Conservation (phyloP, 78 protist species). For the Dictyostelium brefeldianum region DNA sequence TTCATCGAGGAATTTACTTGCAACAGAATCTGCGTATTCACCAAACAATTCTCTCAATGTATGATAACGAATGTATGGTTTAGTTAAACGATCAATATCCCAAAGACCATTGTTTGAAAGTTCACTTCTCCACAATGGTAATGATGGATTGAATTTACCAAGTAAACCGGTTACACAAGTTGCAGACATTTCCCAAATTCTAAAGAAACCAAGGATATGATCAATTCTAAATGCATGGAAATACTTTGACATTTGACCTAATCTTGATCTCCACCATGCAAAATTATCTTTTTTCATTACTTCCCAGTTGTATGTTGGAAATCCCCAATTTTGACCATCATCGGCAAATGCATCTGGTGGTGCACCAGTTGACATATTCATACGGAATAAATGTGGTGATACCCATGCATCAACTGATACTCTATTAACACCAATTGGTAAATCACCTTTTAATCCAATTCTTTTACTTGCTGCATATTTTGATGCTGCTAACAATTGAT, state of each 20-base stretch:
- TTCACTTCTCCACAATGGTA: constrained; percentile 77
- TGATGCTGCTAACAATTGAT: constrained; percentile 85
- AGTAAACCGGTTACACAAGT: constrained; percentile 73
- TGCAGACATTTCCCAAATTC: constrained; percentile 93
- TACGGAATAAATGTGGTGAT: constrained; percentile 81
- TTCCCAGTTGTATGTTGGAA: constrained; percentile 96
- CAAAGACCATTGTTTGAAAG: constrained; percentile 78
- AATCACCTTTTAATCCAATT: constrained; percentile 94
- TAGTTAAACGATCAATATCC: constrained; percentile 80
- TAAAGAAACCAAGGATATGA: constrained; percentile 95
- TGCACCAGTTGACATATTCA: constrained; percentile 90
- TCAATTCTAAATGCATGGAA: constrained; percentile 95
- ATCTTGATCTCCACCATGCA: constrained; percentile 93
- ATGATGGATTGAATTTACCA: constrained; percentile 88
- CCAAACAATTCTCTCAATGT: constrained; percentile 70
- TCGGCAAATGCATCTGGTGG: constrained; percentile 94
- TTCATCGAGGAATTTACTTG: constrained; percentile 55
- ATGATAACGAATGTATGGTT: constrained; percentile 82
- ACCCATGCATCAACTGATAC: constrained; percentile 88
- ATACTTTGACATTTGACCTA: constrained; percentile 86
- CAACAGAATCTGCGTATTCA: constrained; percentile 47
- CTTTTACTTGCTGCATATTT: constrained; percentile 62
- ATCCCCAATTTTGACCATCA: constrained; percentile 96
- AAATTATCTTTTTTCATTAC: constrained; percentile 87
- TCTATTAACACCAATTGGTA: constrained; percentile 94